Percentiles rank a stretch among this genome's conserved stretches.
Conservation (phyloP, 495 filamentous ascomycete species). For the Trichoderma parareesei region DNA sequence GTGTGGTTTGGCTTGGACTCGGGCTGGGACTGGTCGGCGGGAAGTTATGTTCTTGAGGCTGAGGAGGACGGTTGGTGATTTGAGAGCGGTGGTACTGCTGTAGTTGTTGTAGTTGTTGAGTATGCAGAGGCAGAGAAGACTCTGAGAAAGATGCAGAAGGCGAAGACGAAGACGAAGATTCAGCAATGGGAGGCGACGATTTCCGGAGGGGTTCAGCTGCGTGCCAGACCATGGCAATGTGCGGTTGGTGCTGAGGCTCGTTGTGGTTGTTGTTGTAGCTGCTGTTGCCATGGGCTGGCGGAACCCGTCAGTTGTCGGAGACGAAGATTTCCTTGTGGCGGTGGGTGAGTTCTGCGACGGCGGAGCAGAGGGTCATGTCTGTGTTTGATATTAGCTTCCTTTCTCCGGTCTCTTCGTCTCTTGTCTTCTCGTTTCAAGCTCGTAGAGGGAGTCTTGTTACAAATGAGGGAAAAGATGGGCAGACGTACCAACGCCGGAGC, state of each 20-base stretch:
- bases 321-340: conserved; percentile 10
- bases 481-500: conserved; percentile 55
- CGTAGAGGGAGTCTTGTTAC: neutral
- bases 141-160: neutral
- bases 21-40: no score
- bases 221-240: conserved; percentile 13
- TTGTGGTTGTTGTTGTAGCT: neutral
- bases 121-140: neutral
- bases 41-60: no score
- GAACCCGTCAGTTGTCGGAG: neutral
- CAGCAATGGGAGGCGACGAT: neutral
- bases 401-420: no score
- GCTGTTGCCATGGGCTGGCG: conserved; percentile 9
- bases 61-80: no score
- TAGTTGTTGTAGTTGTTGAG: no score
- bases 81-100: no score
- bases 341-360: conserved; percentile 13
- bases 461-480: neutral
- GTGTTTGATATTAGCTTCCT: neutral
- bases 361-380: conserved; percentile 9
- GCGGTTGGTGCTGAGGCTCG: conserved; percentile 10
- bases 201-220: neutral
- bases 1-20: neutral
- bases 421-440: no score
- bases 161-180: neutral